These are phyloP conservation scores for Mycena capillaripes DNA, from an alignment of 768 basidiomycete genomes.

Conservation along the genomic window DNA sequence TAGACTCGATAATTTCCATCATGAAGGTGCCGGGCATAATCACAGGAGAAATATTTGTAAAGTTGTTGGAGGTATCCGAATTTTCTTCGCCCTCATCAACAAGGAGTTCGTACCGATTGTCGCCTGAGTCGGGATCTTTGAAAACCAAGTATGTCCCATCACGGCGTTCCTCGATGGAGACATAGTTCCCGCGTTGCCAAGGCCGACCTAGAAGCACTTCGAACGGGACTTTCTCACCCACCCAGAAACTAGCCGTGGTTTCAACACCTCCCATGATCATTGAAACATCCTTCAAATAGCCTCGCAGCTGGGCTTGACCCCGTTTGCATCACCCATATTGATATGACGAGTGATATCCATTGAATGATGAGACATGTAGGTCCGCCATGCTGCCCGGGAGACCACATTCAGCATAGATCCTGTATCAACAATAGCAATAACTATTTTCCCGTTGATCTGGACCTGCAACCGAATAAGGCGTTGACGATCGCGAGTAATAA, in stretches of 20 bases:
- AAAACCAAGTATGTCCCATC: constrained; percentile 34
- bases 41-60: neutral
- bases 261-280: constrained; percentile 35
- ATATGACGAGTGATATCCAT: constrained; percentile 29
- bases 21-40: constrained; percentile 9
- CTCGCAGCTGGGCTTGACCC: constrained; percentile 34
- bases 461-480: constrained; percentile 15
- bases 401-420: constrained; percentile 30
- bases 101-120: neutral
- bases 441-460: constrained; percentile 4
- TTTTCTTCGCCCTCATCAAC: constrained; percentile 12
- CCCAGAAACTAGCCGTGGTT: constrained; percentile 35
- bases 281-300: constrained; percentile 34
- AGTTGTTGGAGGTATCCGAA: neutral
- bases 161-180: constrained; percentile 37
- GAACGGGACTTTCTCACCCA: constrained; percentile 37
- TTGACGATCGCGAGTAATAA: constrained; percentile 11
- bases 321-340: constrained; percentile 40
- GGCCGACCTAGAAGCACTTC: constrained; percentile 39
- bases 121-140: constrained; percentile 4
- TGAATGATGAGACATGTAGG: constrained; percentile 2
- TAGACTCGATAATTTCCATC: neutral
- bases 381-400: constrained; percentile 5
- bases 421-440: constrained; percentile 24
- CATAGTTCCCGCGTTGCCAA: constrained; percentile 40